A percentile compares a stretch with the other conserved stretches of the same genome.
Evolutionary conservation across 139 green algal species (phyloP).

Genomic region (Pseudopediastrum boryanum): DNA sequence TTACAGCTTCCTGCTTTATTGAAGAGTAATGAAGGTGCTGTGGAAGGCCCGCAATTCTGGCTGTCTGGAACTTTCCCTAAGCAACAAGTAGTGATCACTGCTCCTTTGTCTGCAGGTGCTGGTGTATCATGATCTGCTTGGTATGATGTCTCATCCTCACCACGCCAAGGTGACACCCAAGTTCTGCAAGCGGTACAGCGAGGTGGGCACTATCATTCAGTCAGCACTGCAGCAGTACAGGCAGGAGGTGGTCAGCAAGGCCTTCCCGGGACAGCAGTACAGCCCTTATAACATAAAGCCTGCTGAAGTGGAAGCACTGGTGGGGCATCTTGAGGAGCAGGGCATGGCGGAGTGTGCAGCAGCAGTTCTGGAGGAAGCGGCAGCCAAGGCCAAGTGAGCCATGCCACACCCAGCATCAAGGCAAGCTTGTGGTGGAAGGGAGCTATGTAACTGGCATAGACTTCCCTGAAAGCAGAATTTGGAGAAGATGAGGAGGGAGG

Average conservation of each 20-base stretch:
- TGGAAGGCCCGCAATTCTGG: no score
- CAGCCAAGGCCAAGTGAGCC: slow-evolving; percentile 15
- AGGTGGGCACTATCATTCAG: slow-evolving; percentile 82
- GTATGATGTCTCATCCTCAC: slow-evolving; percentile 98
- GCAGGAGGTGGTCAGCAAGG: slow-evolving; percentile 71
- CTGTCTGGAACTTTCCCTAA: no score
- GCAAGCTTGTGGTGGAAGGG: no score
- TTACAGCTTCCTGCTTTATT: no score
- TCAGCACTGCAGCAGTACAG: slow-evolving; percentile 78
- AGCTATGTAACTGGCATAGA: no score
- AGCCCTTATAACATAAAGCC: slow-evolving; percentile 86
- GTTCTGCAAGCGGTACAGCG: slow-evolving; percentile 97
- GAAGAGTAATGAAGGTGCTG: no score
- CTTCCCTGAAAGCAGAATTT: no score
- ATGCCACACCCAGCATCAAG: no score
- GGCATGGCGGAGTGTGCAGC: slow-evolving; percentile 57
- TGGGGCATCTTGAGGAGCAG: slow-evolving; percentile 40
- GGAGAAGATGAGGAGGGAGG: no score
- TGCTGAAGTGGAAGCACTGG: slow-evolving; percentile 55
- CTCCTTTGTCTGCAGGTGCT: slow-evolving; percentile 87
- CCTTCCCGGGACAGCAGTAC: slow-evolving; percentile 75
- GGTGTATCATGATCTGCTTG: slow-evolving; percentile 99
- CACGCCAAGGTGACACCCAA: slow-evolving; percentile 97
- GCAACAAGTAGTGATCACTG: no score
- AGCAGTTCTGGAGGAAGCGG: slow-evolving; percentile 41